Evolutionary conservation across 2,329 filamentous ascomycete genomes (phyloP), one percentile per base, ranked within the genome.

Genomic region (Alternaria sp.): DNA sequence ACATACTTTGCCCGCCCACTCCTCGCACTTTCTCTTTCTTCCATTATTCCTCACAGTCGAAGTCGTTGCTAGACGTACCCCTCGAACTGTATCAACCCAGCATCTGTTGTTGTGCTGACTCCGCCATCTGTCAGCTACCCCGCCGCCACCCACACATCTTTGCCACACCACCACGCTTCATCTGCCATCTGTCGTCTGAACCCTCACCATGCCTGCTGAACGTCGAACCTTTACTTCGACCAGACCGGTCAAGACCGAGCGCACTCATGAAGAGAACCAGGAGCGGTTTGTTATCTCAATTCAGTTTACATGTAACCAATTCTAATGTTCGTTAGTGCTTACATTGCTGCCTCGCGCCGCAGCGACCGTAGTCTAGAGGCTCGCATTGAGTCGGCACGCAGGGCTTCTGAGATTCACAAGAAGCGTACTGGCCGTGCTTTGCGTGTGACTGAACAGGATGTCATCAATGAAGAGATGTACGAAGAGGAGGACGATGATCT

Each of bases 401-500:
- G 92, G 79, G 94, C 94, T 6, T 97, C 94, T n/a, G 89, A 93
- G 72, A 92, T 97, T 38, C 94, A 97, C 84, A 93, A 93, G 81
- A 87, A 90, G 76, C 89, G 93, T 18, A 97, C 94, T 0, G 94
- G 94, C 40, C 91, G 93, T 69, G 88, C 86, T 2, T 85, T 97
- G 61, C 89, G 89, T 68, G 91, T 97, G 59, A 93, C 90, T 27
- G 91, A 94, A 78, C 87, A 95, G 72, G 93, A 95, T 79, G 93
- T 97, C 12, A 83, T 91, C 68, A 93, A 92, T 64, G 94, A 97
- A 77, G 93, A 96, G 77, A 97, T 97, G 92, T 97, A 97, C 75
- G 93, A 97, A 73, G 94, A 97, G 78, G 92, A 97, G 73, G 93
- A 97, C 54, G 92, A 97, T 68, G 91, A 94, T 58, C 76, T 92